A percentile compares a stretch with the other conserved stretches of the same genome.
Conservation (phyloP, 139 green algal species). For the Coelastrella sp. region DNA sequence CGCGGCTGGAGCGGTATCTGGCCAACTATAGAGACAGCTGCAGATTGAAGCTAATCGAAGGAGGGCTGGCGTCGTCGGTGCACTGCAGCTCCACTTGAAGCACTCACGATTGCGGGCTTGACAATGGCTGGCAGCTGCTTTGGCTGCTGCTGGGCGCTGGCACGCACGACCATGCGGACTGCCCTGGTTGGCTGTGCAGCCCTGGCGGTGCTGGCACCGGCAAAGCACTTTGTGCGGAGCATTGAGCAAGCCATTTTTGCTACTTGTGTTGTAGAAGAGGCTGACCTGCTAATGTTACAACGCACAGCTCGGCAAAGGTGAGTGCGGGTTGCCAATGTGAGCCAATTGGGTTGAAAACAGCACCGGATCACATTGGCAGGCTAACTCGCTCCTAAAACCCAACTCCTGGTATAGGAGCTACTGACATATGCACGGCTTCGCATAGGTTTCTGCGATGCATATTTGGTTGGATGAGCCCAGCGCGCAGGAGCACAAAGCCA, state of each 20-base stretch:
- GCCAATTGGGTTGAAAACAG: neutral
- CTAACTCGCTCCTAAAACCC: constrained; percentile 6
- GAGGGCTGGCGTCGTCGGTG: neutral
- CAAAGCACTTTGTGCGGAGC: constrained; percentile 48
- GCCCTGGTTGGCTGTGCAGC: constrained; percentile 40
- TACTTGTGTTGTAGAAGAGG: neutral
- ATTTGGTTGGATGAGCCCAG: too few species aligned
- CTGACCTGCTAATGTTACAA: constrained; percentile 11
- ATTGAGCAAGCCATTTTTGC: constrained; percentile 47
- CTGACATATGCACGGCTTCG: too few species aligned
- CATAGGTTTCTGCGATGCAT: too few species aligned
- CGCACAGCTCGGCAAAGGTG: constrained; percentile 28
- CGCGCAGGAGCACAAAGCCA: too few species aligned
- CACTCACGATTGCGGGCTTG: constrained; percentile 61
- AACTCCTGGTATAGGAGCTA: neutral
- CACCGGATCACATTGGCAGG: neutral
- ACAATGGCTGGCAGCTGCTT: constrained; percentile 61
- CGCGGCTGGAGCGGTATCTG: neutral
- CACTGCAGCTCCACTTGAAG: neutral
- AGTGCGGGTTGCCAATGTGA: constrained; percentile 4
- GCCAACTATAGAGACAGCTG: neutral
- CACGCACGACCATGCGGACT: constrained; percentile 55
- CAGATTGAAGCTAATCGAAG: neutral
- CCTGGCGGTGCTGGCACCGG: constrained; percentile 35
- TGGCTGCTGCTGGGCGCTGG: constrained; percentile 42